Conservation (phyloP, 208 protist species). For the Leishmania mexicana region DNA sequence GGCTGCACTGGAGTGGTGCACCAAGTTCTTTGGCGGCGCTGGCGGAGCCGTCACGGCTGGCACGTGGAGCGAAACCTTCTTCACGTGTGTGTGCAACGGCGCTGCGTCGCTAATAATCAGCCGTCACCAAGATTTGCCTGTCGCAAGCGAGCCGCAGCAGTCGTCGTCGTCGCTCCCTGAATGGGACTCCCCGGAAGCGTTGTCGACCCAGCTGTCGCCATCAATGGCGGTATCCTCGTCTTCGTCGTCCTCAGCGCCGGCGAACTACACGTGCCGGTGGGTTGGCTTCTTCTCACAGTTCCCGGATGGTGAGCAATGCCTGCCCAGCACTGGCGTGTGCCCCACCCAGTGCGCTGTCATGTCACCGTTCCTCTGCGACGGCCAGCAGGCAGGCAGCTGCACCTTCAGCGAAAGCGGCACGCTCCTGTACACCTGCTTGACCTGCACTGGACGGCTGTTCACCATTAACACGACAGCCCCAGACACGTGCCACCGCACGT, state of each 20-base stretch:
- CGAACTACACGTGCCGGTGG: constrained; percentile 50
- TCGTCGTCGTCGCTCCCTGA: background rate
- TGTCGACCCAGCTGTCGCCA: background rate
- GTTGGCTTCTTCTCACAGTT: constrained; percentile 41
- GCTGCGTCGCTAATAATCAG: constrained; percentile 4
- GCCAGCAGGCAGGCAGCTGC: constrained; percentile 19
- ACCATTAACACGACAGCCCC: constrained; percentile 33
- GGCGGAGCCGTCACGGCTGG: constrained; percentile 18
- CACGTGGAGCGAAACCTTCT: constrained; percentile 5
- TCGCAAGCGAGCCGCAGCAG: background rate
- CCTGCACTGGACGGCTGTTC: constrained; percentile 57
- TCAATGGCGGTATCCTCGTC: constrained; percentile 2
- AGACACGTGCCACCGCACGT: constrained; percentile 24
- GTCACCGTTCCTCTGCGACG: constrained; percentile 34
- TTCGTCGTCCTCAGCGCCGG: background rate
- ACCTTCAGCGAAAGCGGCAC: constrained; percentile 8
- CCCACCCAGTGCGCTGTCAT: constrained; percentile 44
- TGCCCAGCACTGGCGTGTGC: constrained; percentile 49
- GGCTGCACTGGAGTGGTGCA: constrained; percentile 20
- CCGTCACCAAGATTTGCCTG: background rate
- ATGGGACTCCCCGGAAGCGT: constrained; percentile 3
- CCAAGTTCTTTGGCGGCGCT: constrained; percentile 16
- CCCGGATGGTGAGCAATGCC: constrained; percentile 57
- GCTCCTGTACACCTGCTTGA: constrained; percentile 48
- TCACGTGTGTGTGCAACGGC: constrained; percentile 32